Evolutionary conservation across 2,329 filamentous ascomycete genomes (phyloP), one percentile per base, ranked within the genome.

Genomic region (Ceratocystis ficicola): DNA sequence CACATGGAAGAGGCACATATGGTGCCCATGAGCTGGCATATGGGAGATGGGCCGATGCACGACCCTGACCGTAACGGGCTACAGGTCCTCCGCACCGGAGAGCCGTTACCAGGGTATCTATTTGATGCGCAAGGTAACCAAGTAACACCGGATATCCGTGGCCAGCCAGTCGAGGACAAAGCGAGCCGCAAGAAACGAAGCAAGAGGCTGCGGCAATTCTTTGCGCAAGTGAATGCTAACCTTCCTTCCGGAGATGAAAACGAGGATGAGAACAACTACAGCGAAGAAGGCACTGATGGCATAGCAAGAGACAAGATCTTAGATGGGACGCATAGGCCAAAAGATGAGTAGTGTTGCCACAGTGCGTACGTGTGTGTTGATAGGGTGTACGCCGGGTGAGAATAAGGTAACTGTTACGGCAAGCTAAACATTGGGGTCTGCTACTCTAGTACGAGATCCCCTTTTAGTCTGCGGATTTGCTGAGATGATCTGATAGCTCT

Each of bases 1-100:
- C 84, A 87, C 69, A 70, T 86, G 44, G 79, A 85, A 64, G 71
- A 77, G 68, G 70, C 69, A n/a, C 84, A 87, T 70, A 73, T 86
- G 57, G 71, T 76, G 12, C 78, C 79, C 1, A 74, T 82, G 66
- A 74, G 76, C 46, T 86, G 83, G 84, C 78, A 85, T 68, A 75
- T 81, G 52, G 84, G 84, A 17, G 84, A 86, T 64, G 84, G 84
- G 0, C 80, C 80, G 7, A 36, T 44, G 12, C 61, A 66, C 41
- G 52, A 68, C 30, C 64, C 66, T 8, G 66, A 68, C 52, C 55
- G 65, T 36, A 55, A n/a, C 6, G 66, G 66, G 15, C 66, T 60
- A 48, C 65, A 69, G 48, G 66, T 69, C 48, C 63, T 68, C 28
- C 30, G 66, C 17, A 65, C 71, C 28, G 22, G 68, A 25, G 69